Conservation (phyloP, 208 protist species). For the Phytomonas serpens region DNA sequence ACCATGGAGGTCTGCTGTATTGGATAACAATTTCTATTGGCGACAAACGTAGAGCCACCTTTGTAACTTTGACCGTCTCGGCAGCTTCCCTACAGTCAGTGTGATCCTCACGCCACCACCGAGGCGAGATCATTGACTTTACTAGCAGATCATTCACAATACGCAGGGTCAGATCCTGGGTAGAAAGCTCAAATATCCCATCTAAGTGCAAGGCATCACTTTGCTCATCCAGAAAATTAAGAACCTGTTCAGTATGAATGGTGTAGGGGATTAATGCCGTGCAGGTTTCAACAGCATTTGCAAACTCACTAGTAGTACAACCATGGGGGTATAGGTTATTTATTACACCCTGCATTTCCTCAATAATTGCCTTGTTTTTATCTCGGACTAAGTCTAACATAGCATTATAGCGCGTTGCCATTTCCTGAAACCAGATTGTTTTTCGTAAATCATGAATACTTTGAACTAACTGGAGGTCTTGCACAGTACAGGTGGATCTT, state of each 20-base stretch:
- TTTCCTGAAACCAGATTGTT: constrained; percentile 2
- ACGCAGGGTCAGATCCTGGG: constrained; percentile 29
- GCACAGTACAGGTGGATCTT: not conserved
- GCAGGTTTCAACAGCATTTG: constrained; percentile 60
- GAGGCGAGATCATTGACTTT: constrained; percentile 28
- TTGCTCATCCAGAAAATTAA: constrained; percentile 22
- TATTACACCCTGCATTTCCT: constrained; percentile 44
- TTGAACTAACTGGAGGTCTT: not conserved
- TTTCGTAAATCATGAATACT: constrained; percentile 6
- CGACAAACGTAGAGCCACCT: constrained; percentile 26
- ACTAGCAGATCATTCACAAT: constrained; percentile 45
- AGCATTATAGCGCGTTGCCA: not conserved
- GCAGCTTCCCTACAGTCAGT: not conserved
- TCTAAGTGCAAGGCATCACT: constrained; percentile 19
- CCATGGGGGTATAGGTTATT: constrained; percentile 57
- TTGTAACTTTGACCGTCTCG: constrained; percentile 6
- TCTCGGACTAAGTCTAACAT: constrained; percentile 20
- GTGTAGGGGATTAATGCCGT: constrained; percentile 51
- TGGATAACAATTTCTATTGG: constrained; percentile 51
- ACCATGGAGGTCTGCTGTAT: constrained; percentile 26
- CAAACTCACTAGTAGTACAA: constrained; percentile 53
- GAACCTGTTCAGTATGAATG: constrained; percentile 27
- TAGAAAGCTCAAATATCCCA: constrained; percentile 20
- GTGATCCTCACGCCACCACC: constrained; percentile 43
- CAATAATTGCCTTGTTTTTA: constrained; percentile 19